Evolutionary conservation across 192 early-diverging fungal genomes (phyloP), one percentile per base, ranked within the genome.

Genomic region (Chytriomyces sp.): DNA sequence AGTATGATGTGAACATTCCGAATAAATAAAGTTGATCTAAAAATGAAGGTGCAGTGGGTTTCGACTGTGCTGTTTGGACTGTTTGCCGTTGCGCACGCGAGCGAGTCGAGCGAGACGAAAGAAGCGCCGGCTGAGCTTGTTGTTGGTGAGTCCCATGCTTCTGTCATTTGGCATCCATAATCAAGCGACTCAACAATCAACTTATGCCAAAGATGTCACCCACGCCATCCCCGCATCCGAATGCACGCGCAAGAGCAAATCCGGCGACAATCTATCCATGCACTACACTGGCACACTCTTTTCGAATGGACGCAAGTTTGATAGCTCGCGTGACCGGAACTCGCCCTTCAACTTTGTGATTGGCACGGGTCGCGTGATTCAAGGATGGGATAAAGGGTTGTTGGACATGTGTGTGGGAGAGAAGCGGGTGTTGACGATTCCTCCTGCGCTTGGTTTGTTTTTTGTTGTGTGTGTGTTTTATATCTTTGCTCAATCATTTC

Each of bases 341-440:
- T 79, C 86, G 49, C 86, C 92, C 16, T 90, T 95, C 68, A 87
- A 91, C 47, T 94, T 95, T 76, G 86, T 84, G 6, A 81, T 95
- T 18, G 94, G 93, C 72, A 78, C 62, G 9, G 81, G 80, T 6
- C 72, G 75, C 72, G 92, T 95, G 10, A 95, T 95, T 76, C 88
- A 93, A 81, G 94, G 88, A 28, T 95, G 94, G 94, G 94, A 95
- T 67, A 82, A 91, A 79, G 93, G 91, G 43, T 80, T 91, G 53
- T 47, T 83, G 65, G 83, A 82, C 60, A 50, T 48, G 46, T 94
- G 94, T 64, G 76, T 92, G 67, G 94, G 94, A 59, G 94, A 95
- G 83, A 90, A 93, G 82, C 79, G 93, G 24, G 87, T 80, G 78
- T 77, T 95, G 63, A 86, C 85, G 10, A 95, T 95, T 77, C 94